A percentile compares a stretch with the other conserved stretches of the same genome.
Conservation (phyloP, 129 eudicot species). For the Escallonia herrerae region DNA sequence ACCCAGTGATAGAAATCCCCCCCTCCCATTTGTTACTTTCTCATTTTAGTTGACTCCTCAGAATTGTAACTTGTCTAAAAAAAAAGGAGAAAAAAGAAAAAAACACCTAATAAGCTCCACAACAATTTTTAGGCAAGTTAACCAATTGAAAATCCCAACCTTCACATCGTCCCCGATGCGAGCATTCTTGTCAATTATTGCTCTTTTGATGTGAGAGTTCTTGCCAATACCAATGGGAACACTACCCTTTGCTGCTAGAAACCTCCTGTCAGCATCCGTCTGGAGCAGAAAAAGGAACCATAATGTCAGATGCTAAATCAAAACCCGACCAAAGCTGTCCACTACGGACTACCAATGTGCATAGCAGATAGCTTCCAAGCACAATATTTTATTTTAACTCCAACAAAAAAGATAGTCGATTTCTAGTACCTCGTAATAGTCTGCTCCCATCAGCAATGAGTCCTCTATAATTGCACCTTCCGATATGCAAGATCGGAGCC, state of each 20-base stretch:
- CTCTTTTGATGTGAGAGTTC: slow-evolving; percentile 79
- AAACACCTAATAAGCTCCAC: not conserved
- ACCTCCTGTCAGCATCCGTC: slow-evolving; percentile 88
- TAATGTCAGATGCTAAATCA: not conserved
- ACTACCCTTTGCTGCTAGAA: slow-evolving; percentile 79
- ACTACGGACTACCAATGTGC: not conserved
- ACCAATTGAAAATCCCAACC: slow-evolving; percentile 27
- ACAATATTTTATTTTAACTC: not conserved
- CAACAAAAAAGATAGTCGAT: not conserved
- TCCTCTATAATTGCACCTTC: slow-evolving; percentile 94
- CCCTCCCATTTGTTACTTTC: too few species aligned
- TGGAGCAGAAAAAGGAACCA: slow-evolving; percentile 19
- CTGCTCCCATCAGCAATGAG: slow-evolving; percentile 90
- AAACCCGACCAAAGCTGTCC: not conserved
- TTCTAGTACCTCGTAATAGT: slow-evolving; percentile 78
- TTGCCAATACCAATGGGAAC: slow-evolving; percentile 89
- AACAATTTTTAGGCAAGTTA: not conserved
- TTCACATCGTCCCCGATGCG: slow-evolving; percentile 89
- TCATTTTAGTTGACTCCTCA: too few species aligned
- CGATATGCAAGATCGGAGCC: slow-evolving; percentile 91
- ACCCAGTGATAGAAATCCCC: too few species aligned
- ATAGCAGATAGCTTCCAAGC: not conserved
- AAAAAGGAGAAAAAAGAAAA: too few species aligned
- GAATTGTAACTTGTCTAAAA: too few species aligned
- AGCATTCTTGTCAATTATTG: slow-evolving; percentile 92